Evolutionary conservation across 805 yeast species (phyloP), one percentile per base, ranked within the genome.

Genomic region (Clavispora vitiphila): DNA sequence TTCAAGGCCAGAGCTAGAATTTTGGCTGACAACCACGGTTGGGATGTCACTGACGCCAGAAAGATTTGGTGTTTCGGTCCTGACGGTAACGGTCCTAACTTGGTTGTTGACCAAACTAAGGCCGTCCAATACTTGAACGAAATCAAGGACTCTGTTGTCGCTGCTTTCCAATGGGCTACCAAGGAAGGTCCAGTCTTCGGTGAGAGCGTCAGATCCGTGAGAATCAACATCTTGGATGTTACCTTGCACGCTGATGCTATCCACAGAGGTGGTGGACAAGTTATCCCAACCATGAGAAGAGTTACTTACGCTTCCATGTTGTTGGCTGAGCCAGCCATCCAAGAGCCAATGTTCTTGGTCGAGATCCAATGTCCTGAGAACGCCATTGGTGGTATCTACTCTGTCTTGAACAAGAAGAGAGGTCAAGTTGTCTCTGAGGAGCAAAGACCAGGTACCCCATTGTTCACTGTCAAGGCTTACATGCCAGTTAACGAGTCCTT

Each of bases 11-110:
- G 99, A 82, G 99, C 98, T 62, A 90, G 98, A 84, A 65, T 87
- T 69, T 80, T 91, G 81, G 98, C 98, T 69, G 98, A 91, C 72
- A 96, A 93, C 72, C 93, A 74, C 84, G 96, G 91, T 61, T 91
- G 99, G 99, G 98, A 91, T 71, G 97, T 93, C 71, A 82, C 96
- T 61, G 99, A 91, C 70, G 99, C 97, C 77, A 90, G 99, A 86
- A 91, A 93, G 93, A 93, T 91, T 70, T 91, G 99, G 99, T 88
- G 96, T 86, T 91, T 91, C 89, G 99, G 99, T 80, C 98, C 99
- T 71, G 99, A 91, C 69, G 97, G 97, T 76, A 83, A 78, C 72
- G 99, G 99, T 77, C 90, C 99, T 66, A 91, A 91, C 81, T 75
- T 93, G 68, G 97, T 91, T 68, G 95, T 91, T 74, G 99, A 91